Percentiles rank a stretch among this genome's conserved stretches.
phyloP scores from a whole-genome alignment of 371 early-diverging fungal genomes.

The Saksenaea vasiformis region DNA sequence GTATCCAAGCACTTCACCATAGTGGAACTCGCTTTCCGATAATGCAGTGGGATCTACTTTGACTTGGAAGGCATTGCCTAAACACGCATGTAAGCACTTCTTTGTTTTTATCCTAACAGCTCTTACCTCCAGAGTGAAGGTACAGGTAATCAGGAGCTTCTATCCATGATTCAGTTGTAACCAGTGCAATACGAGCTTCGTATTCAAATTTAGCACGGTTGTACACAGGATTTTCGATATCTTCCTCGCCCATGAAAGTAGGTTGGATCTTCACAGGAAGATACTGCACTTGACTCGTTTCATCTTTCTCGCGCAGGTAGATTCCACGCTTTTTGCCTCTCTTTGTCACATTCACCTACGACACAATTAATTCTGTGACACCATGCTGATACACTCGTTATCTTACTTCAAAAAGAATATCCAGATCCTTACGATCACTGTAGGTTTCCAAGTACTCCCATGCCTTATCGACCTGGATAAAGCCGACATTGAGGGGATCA shows the following conservation, averaged over 20 bases:
- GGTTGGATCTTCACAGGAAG: constrained; percentile 68
- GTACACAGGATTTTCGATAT: constrained; percentile 60
- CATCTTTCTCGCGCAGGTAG: constrained; percentile 82
- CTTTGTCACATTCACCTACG: constrained; percentile 30
- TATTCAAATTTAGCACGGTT: constrained; percentile 70
- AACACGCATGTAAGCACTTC: neutral
- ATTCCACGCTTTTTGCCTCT: constrained; percentile 71
- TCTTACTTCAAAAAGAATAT: constrained; percentile 64
- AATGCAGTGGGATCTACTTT: constrained; percentile 84
- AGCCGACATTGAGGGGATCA: constrained; percentile 78
- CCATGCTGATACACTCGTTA: neutral
- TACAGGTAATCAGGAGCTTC: constrained; percentile 78
- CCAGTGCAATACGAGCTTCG: constrained; percentile 81
- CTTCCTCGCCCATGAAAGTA: constrained; percentile 71
- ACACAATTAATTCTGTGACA: neutral
- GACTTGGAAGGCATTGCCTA: constrained; percentile 69
- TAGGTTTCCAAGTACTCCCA: constrained; percentile 77
- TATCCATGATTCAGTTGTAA: constrained; percentile 78
- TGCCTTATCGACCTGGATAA: constrained; percentile 88
- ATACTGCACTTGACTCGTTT: constrained; percentile 67
- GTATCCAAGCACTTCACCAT: constrained; percentile 77
- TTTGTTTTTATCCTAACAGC: neutral
- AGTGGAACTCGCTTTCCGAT: constrained; percentile 74
- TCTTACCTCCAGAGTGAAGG: constrained; percentile 63
- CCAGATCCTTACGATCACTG: constrained; percentile 63